Evolutionary conservation across 2,329 filamentous ascomycete species (phyloP).

Genomic region (Hypoxylon sp.): DNA sequence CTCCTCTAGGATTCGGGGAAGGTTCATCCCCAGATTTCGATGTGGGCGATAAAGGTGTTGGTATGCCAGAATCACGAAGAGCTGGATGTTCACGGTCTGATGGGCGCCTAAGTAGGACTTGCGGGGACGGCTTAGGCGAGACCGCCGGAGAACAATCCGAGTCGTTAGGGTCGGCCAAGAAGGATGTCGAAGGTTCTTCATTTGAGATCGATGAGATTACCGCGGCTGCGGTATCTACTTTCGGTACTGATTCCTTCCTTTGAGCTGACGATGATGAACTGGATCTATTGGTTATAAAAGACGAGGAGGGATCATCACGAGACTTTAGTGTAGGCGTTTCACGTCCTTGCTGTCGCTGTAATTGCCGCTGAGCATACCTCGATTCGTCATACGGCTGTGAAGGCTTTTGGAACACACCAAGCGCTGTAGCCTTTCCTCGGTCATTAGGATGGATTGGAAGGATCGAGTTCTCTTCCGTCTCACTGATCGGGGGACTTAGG

Average conservation of each 20-base stretch:
- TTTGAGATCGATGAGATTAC: slow-evolving; percentile 53
- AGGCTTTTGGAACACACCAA: slow-evolving; percentile 73
- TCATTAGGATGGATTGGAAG: slow-evolving; percentile 82
- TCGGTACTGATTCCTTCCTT: slow-evolving; percentile 55
- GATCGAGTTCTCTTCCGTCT: slow-evolving; percentile 75
- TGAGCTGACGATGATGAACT: slow-evolving; percentile 64
- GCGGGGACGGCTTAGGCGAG: slow-evolving; percentile 53
- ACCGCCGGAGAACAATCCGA: slow-evolving; percentile 53
- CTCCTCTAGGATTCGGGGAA: slow-evolving; percentile 44
- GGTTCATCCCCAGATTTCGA: slow-evolving; percentile 53
- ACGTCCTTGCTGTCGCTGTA: slow-evolving; percentile 83
- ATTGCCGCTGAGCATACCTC: slow-evolving; percentile 85
- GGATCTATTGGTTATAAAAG: slow-evolving; percentile 60
- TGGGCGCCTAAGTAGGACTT: slow-evolving; percentile 62
- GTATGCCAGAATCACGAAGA: slow-evolving; percentile 63
- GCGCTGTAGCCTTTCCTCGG: slow-evolving; percentile 61
- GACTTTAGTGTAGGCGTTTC: slow-evolving; percentile 69
- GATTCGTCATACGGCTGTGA: slow-evolving; percentile 84
- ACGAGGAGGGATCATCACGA: slow-evolving; percentile 64
- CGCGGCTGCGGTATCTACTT: slow-evolving; percentile 46
- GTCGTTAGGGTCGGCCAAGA: slow-evolving; percentile 63
- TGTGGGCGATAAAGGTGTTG: slow-evolving; percentile 60
- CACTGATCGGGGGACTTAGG: slow-evolving; percentile 79
- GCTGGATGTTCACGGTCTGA: slow-evolving; percentile 70
- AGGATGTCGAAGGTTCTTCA: slow-evolving; percentile 59